Base-by-base conservation (phyloP, 1,284 basidiomycete genomes). In the Leucoagaricus sp. region DNA sequence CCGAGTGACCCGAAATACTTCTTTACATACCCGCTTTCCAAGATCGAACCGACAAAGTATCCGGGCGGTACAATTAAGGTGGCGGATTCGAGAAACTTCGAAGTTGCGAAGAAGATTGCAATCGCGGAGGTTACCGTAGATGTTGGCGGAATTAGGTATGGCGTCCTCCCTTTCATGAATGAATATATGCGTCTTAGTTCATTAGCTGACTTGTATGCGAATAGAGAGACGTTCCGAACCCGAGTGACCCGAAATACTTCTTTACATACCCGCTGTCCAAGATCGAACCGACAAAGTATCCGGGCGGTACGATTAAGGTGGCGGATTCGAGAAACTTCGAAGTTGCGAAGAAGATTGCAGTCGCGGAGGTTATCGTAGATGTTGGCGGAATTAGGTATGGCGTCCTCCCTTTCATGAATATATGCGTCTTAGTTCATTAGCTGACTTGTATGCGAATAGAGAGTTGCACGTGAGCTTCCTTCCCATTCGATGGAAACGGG, bases 41-140 rank as follows among this genome's bases (percentile, higher is more conserved):
- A 83, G 63, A 71, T 82, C 42, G 70, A 75, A n/a, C 68, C 77
- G 4, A 85, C 80, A 0, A 67, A 76, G 45, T 66, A 78, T 9
- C 66, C 75, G 42, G 89, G 89, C 1, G 87, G 89, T 28, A 74
- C 76, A 0, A 79, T 86, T 38, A 89, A 85, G 66, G 76, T 86
- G 19, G 79, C 83, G 6, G 85, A 89, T 66, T 80, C 81, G 0
- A 75, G 76, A 4, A 81, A 69, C 0, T 80, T 80, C 64, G 69
- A 72, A 8, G 72, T 81, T 21, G 78, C 86, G 1, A 82, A 69
- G 44, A 80, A 80, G 0, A 86, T 89, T 49, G 78, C 86, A 15
- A 84, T 80, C 3, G 84, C 86, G 2, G 83, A 87, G 62, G 82
- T 91, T 12, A 83, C 78, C 4, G 81, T 90, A 29, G 78, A 88